A percentile compares a stretch with the other conserved stretches of the same genome.
Conservation (phyloP, 1,139 yeast species). For the Yamadazyma oceani region DNA sequence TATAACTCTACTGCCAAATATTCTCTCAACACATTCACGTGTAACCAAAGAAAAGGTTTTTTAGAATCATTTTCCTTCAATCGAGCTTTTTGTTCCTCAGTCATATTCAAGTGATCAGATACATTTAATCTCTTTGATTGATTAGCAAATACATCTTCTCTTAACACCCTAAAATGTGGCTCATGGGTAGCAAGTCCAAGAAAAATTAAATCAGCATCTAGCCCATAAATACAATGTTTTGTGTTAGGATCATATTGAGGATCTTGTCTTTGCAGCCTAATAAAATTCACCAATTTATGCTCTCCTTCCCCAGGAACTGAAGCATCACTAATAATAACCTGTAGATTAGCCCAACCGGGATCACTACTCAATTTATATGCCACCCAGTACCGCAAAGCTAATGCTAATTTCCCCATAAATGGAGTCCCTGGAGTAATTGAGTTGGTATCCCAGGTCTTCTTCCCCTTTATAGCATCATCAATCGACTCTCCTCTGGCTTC, state of each 20-base stretch:
- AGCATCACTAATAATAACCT: slow-evolving; percentile 88
- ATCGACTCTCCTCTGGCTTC: slow-evolving; percentile 64
- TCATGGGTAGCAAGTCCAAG: slow-evolving; percentile 96
- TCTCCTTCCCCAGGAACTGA: slow-evolving; percentile 99
- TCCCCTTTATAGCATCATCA: slow-evolving; percentile 60
- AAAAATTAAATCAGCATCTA: slow-evolving; percentile 97
- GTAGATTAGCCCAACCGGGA: slow-evolving; percentile 84
- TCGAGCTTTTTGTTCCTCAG: slow-evolving; percentile 57
- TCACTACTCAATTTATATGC: slow-evolving; percentile 89
- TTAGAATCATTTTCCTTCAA: slow-evolving; percentile 58
- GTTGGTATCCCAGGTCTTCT: slow-evolving; percentile 76
- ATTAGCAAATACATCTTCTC: slow-evolving; percentile 94
- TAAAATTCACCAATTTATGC: slow-evolving; percentile 95
- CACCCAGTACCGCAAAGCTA: slow-evolving; percentile 82
- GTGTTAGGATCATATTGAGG: slow-evolving; percentile 79
- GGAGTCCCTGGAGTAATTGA: slow-evolving; percentile 99
- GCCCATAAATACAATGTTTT: slow-evolving; percentile 93
- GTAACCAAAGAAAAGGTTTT: slow-evolving; percentile 94
- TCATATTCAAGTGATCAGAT: slow-evolving; percentile 56
- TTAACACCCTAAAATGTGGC: slow-evolving; percentile 88
- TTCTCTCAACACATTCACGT: slow-evolving; percentile 83
- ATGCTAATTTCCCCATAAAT: slow-evolving; percentile 89
- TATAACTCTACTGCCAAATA: slow-evolving; percentile 81
- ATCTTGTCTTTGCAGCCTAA: slow-evolving; percentile 77
- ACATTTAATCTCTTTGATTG: slow-evolving; percentile 48